A percentile compares a stretch with the other conserved stretches of the same genome.
Evolutionary conservation across 148 eudicot species (phyloP).

Genomic region (Silene uniflora): DNA sequence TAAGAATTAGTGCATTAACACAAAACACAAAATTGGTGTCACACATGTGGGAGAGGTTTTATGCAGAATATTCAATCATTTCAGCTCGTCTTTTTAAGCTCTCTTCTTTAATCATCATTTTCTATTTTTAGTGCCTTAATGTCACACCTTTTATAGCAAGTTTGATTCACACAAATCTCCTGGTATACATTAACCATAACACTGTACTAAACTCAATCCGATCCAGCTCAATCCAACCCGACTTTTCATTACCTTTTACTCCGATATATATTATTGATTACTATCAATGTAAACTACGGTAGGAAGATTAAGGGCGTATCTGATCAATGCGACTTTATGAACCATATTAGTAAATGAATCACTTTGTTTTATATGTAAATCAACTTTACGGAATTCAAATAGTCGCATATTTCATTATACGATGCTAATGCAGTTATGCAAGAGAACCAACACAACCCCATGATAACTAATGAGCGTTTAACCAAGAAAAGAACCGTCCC

Average conservation of each 20-base stretch:
- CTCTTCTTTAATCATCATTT: neutral
- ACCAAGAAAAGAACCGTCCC: too few relatives aligned
- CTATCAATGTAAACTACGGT: too few relatives aligned
- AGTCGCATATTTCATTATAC: too few relatives aligned
- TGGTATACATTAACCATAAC: neutral
- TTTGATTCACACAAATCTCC: neutral
- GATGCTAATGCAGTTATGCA: neutral
- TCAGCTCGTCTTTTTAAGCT: slow-evolving; percentile 4
- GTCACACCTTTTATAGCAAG: neutral
- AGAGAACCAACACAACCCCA: neutral
- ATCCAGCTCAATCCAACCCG: neutral
- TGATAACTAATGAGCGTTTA: neutral
- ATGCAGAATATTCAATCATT: slow-evolving; percentile 6
- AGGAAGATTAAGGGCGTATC: too few relatives aligned
- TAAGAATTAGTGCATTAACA: too few relatives aligned
- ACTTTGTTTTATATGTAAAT: too few relatives aligned
- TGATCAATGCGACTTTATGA: too few relatives aligned
- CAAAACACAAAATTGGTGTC: neutral
- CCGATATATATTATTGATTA: neutral
- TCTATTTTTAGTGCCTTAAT: slow-evolving; percentile 1
- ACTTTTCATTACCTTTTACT: neutral
- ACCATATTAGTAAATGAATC: too few relatives aligned
- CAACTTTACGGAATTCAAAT: too few relatives aligned
- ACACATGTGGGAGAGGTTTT: slow-evolving; percentile 1
- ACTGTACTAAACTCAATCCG: neutral